Evolutionary conservation across 306 rosid genomes (phyloP).

Genomic region (Medicago ruthenica): DNA sequence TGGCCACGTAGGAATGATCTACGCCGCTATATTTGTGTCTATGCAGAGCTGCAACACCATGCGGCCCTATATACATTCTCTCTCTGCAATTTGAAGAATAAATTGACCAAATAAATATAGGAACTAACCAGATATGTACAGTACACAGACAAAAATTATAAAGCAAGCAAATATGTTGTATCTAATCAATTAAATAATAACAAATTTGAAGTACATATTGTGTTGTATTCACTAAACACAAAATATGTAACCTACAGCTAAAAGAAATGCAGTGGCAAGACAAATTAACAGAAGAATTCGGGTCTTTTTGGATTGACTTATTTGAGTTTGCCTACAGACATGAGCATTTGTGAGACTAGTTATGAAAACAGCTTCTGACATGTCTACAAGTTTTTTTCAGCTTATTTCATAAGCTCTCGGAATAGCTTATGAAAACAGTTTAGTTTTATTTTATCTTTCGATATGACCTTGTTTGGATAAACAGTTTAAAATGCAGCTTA

Average conservation of each 20-base stretch:
- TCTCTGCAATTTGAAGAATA: slow-evolving; percentile 35
- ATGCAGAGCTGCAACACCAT: slow-evolving; percentile 81
- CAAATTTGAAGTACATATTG: background rate
- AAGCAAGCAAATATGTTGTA: background rate
- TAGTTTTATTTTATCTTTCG: background rate
- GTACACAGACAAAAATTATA: background rate
- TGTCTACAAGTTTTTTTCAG: background rate
- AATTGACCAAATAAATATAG: slow-evolving; percentile 31
- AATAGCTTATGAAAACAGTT: background rate
- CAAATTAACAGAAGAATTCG: background rate
- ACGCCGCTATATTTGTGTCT: slow-evolving; percentile 90
- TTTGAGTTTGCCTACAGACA: background rate
- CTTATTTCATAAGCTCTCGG: background rate
- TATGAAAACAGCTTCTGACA: background rate
- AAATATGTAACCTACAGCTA: background rate
- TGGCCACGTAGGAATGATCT: slow-evolving; percentile 83
- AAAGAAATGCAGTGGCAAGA: background rate
- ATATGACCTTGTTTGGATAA: background rate
- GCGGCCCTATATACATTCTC: slow-evolving; percentile 84
- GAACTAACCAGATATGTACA: background rate
- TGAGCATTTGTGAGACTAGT: background rate
- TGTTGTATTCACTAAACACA: background rate
- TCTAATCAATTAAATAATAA: background rate
- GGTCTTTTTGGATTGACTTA: background rate
- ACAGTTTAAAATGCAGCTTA: too few species aligned